These are phyloP conservation scores for Phyllosticta capitalensis DNA, from an alignment of 2,329 filamentous ascomycete genomes.

Conservation along the genomic window DNA sequence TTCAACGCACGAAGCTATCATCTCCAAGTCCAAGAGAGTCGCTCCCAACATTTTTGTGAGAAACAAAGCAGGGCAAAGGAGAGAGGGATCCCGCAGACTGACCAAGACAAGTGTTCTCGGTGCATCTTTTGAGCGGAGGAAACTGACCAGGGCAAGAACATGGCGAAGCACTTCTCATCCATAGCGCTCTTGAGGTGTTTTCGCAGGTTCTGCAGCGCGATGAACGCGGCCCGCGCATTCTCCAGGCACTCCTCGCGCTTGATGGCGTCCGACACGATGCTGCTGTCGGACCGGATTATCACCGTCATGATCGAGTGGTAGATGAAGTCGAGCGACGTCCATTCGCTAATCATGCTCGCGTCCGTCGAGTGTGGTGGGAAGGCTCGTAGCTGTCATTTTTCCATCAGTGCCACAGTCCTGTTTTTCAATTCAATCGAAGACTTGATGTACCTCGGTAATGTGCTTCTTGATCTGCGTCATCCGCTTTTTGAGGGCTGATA, in stretches of 20 bases:
- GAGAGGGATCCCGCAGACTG: slow-evolving; percentile 2
- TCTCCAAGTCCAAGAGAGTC: too few species aligned
- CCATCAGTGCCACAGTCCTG: slow-evolving; percentile 14
- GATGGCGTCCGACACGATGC: slow-evolving; percentile 18
- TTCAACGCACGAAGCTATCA: too few species aligned
- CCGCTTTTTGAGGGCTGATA: slow-evolving; percentile 16
- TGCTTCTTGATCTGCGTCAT: slow-evolving; percentile 17
- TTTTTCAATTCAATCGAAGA: not conserved
- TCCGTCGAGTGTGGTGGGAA: slow-evolving; percentile 10
- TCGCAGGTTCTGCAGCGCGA: slow-evolving; percentile 20
- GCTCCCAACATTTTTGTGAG: not conserved
- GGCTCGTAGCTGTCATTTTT: slow-evolving; percentile 14
- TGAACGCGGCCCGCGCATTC: slow-evolving; percentile 23
- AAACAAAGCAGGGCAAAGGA: not conserved
- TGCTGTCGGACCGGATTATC: slow-evolving; percentile 23
- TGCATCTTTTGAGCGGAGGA: not conserved
- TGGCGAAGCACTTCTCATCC: slow-evolving; percentile 22
- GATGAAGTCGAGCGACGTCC: slow-evolving; percentile 25
- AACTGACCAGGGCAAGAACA: slow-evolving; percentile 17
- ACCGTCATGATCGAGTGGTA: slow-evolving; percentile 24
- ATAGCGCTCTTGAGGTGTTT: slow-evolving; percentile 18
- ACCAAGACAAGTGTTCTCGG: slow-evolving; percentile 5
- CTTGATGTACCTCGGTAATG: slow-evolving; percentile 17
- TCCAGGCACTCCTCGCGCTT: slow-evolving; percentile 25
- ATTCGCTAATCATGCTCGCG: slow-evolving; percentile 20